phyloP scores from a whole-genome alignment of 345 rosid species.

The Turnera subulata region DNA sequence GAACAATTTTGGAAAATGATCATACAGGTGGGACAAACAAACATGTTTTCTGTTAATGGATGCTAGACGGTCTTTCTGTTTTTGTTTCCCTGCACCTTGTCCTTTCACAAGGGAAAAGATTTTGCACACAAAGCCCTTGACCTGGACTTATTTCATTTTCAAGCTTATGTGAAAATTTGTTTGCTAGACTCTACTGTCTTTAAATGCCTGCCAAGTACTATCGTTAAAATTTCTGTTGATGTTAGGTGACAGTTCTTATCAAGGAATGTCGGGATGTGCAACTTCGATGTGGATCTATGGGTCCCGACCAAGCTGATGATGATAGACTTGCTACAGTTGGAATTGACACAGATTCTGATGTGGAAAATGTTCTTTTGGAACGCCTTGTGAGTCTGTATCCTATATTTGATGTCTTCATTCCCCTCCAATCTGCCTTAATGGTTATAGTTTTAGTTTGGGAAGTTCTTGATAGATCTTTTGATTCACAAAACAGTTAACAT shows the following conservation, averaged over 20 bases:
- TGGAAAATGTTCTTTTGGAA: constrained; percentile 72
- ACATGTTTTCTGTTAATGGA: no score
- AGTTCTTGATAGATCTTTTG: neutral
- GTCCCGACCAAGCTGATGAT: constrained; percentile 41
- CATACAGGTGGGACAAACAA: no score
- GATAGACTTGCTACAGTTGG: constrained; percentile 37
- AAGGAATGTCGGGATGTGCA: constrained; percentile 96
- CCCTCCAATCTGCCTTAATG: constrained; percentile 13
- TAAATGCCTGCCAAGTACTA: neutral
- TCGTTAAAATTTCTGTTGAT: neutral
- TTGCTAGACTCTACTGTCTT: neutral
- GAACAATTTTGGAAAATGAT: no score
- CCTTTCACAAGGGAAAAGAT: neutral
- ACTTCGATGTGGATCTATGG: constrained; percentile 70
- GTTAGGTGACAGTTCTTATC: constrained; percentile 79
- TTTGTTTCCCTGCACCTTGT: no score
- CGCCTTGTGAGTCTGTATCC: constrained; percentile 47
- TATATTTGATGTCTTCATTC: constrained; percentile 1
- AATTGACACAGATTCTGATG: constrained; percentile 47
- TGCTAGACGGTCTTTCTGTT: no score
- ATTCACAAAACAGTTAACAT: constrained; percentile 52
- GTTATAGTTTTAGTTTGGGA: neutral
- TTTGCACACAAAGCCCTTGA: neutral
- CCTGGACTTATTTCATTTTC: no score
- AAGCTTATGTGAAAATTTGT: no score